A percentile compares a stretch with the other conserved stretches of the same genome.
Evolutionary conservation across 805 yeast genomes (phyloP).

Genomic region (Blastobotrys mokoenaii): DNA sequence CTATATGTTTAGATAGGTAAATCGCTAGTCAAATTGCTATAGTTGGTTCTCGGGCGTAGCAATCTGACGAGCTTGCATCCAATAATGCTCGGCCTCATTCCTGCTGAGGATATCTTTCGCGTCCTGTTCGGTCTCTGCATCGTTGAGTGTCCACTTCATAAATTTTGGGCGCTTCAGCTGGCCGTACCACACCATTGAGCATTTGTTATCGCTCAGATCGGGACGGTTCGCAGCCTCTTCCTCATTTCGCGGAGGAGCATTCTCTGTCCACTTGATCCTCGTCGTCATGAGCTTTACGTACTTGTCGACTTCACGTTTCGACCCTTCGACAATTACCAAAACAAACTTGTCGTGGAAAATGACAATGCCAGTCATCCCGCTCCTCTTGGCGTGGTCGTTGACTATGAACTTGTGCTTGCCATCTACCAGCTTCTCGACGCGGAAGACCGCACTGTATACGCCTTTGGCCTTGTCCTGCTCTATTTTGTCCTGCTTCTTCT

Average conservation of each 20-base stretch:
- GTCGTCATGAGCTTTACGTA: slow-evolving; percentile 52
- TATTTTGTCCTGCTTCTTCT: slow-evolving; percentile 39
- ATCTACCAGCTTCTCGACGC: slow-evolving; percentile 44
- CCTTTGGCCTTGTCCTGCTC: slow-evolving; percentile 48
- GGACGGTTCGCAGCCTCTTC: slow-evolving; percentile 10
- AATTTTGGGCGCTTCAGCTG: slow-evolving; percentile 45
- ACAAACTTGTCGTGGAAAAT: slow-evolving; percentile 32
- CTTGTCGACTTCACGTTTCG: slow-evolving; percentile 48
- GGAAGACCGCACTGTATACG: slow-evolving; percentile 47
- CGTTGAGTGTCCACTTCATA: slow-evolving; percentile 60
- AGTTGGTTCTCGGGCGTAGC: neutral
- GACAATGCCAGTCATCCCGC: slow-evolving; percentile 52
- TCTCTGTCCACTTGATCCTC: slow-evolving; percentile 59
- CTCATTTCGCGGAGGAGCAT: slow-evolving; percentile 8
- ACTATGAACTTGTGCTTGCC: slow-evolving; percentile 67
- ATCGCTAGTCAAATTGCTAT: no score
- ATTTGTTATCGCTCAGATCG: slow-evolving; percentile 38
- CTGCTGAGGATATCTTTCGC: slow-evolving; percentile 41
- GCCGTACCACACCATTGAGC: slow-evolving; percentile 65
- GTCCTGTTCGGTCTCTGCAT: slow-evolving; percentile 42
- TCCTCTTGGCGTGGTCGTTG: slow-evolving; percentile 72
- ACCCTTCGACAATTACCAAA: slow-evolving; percentile 70
- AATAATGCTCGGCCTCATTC: slow-evolving; percentile 51
- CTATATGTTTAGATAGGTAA: no score
- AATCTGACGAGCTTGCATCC: slow-evolving; percentile 34